Evolutionary conservation across 495 filamentous ascomycete species (phyloP), one percentile per base, ranked within the genome.

Genomic region (Neurospora sp.): DNA sequence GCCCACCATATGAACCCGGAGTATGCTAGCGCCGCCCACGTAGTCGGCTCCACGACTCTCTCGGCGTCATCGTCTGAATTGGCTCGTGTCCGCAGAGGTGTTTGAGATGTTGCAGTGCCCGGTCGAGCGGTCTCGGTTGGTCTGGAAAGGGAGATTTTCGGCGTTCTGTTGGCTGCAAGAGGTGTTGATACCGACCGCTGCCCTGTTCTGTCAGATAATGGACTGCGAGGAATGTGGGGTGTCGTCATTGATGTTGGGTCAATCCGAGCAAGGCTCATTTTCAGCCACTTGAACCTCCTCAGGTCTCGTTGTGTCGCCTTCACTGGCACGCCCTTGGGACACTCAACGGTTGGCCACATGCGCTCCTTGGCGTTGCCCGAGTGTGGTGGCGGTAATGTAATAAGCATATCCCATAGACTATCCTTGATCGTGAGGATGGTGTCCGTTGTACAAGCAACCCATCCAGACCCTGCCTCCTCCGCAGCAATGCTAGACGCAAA

Each of bases 1-100:
- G 96, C 96, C 96, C 96, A 99, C 95, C 95, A 99, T 83, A 98
- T 94, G 84, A 98, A 97, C 5, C 92, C 91, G 37, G 87, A 89
- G 78, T 98, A 98, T 10, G 94, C 94, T 14, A 97, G 87, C 8
- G 93, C 92, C 0, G 93, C 85, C 96, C 95, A 98, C n/a, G 91
- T 92, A 44, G 90, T 84, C 0, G 93, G 90, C 76, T 97, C 94
- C 61, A 92, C 87, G 35, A 94, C 85, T 40, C 79, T 76, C 41
- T 87, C 86, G 44, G 82, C 83, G 39, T 85, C 86, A 70, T 84
- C 83, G 68, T 77, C 48, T 18, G 53, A 9, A 18, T 37, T 37
- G 3, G 70, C 18, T 10, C 1, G 41, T 81, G 76, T 12, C 79
- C 74, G 70, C 18, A 44, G 18, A 0, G 35, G 27, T 68, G 35